Evolutionary conservation across 2,329 filamentous ascomycete species (phyloP).

Genomic region (Arachnomyces sp.): DNA sequence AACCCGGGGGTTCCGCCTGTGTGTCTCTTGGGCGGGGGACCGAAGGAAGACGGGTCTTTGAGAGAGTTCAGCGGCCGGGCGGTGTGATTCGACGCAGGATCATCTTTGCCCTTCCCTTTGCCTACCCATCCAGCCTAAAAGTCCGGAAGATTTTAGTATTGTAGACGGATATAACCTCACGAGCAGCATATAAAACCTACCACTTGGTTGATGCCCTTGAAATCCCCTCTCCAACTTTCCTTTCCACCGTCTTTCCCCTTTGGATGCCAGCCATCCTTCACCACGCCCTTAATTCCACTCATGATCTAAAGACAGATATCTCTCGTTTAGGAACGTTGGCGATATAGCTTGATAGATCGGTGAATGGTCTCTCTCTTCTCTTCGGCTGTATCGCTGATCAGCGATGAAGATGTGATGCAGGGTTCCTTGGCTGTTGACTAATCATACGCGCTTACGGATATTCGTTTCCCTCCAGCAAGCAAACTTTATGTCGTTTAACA

Average conservation of each 20-base stretch:
- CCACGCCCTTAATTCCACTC: constrained; percentile 40
- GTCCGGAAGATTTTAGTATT: constrained; percentile 19
- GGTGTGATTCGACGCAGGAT: constrained; percentile 36
- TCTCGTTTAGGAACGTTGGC: too few relatives aligned
- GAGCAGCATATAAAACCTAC: constrained; percentile 29
- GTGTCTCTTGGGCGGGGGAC: constrained; percentile 63
- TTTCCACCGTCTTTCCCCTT: constrained; percentile 45
- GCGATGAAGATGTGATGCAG: too few relatives aligned
- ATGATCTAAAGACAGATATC: constrained; percentile 24
- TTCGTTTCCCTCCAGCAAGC: too few relatives aligned
- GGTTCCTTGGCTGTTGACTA: too few relatives aligned
- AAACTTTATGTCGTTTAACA: too few relatives aligned
- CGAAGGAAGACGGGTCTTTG: constrained; percentile 69
- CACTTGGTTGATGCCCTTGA: constrained; percentile 50
- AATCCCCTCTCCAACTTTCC: constrained; percentile 48
- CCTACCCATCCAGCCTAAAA: constrained; percentile 51
- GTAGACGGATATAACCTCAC: constrained; percentile 5
- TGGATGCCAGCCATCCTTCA: constrained; percentile 48
- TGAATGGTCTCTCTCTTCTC: too few relatives aligned
- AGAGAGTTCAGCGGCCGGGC: constrained; percentile 60
- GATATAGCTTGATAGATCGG: too few relatives aligned
- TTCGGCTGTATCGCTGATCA: too few relatives aligned
- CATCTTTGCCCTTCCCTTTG: constrained; percentile 38
- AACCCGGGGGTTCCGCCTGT: constrained; percentile 29
- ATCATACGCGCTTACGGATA: too few relatives aligned